These are phyloP conservation scores for Globisporangium splendens DNA, from an alignment of 352 stramenopile species.

Conservation along the genomic window DNA sequence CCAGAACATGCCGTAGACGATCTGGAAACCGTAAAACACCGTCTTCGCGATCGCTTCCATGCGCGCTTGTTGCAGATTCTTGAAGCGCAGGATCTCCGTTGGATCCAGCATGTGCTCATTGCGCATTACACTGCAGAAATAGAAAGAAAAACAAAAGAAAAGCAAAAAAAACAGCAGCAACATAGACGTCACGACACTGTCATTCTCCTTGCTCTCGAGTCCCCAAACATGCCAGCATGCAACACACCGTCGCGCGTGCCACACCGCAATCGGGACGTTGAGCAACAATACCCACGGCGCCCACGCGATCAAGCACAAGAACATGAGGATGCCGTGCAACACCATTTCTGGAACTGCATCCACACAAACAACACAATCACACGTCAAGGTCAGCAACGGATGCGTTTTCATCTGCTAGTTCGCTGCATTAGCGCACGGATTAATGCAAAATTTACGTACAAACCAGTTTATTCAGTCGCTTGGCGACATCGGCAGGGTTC, in stretches of 20 bases:
- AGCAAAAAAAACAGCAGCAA: neutral
- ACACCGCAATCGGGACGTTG: constrained; percentile 75
- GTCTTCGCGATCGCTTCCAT: constrained; percentile 81
- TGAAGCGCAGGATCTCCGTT: constrained; percentile 86
- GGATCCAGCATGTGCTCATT: constrained; percentile 84
- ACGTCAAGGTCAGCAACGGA: neutral
- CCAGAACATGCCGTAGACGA: constrained; percentile 90
- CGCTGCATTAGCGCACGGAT: neutral
- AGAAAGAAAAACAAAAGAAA: neutral
- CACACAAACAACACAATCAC: constrained; percentile 1
- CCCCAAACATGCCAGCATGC: neutral
- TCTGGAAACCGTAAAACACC: constrained; percentile 85
- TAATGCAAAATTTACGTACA: constrained; percentile 29
- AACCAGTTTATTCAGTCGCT: constrained; percentile 84
- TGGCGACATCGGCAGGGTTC: constrained; percentile 81
- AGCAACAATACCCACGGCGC: constrained; percentile 75
- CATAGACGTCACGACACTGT: neutral
- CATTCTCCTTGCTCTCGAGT: neutral
- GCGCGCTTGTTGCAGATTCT: constrained; percentile 75
- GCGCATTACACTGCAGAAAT: constrained; percentile 39
- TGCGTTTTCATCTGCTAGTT: neutral
- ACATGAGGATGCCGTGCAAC: constrained; percentile 69
- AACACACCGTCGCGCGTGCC: constrained; percentile 63
- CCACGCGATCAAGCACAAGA: constrained; percentile 71
- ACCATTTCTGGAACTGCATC: constrained; percentile 74